Base-by-base conservation (phyloP, 176 grass and related monocot species). In the Avena atlantica region DNA sequence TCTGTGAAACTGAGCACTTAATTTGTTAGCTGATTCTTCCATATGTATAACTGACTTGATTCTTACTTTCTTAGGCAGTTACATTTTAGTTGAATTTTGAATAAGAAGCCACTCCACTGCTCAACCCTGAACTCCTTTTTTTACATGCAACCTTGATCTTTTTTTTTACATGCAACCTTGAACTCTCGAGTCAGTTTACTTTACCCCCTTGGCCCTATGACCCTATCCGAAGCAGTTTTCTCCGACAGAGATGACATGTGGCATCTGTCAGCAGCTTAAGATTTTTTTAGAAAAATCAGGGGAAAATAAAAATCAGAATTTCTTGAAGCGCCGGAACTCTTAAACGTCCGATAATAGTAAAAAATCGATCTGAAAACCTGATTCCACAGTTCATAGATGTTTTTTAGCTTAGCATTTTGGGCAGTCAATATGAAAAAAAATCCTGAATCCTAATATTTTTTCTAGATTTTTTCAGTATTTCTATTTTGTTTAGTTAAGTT, bases 61-160 rank as follows among this genome's bases (percentile, higher is more conserved):
- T 83, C 66, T 77, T 57, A 57, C 55, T 50, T 50, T 12, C 14
- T 67, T 69, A 4, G 13, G 10, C 48, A 83, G 31, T 61, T 15
- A 27, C 3, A 81, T 85, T 25, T 69, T 19, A 69, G 55, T 89
- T 83, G 9, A 49, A 70, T 44, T 51, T 63, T 4, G 8, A 79
- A 56, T 14, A 7, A 58, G 29, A 34, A 67, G 17, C 64, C 61
- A 14, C 12, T 24, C 59, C 10, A 10, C 1, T 62, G 21, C 21
- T 61, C 58, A 61, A 23, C 37, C 37, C 37, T 40, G 37, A 40
- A 40, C 37, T 40, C 37, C 37, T 40, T 40, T 40, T 40, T 40
- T 40, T 40, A 40, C 37, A 40, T 40, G 37, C 37, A 40, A 40
- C 37, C 37, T 40, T 40, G 37, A 6, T 5, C 37, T 40, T 40